These are phyloP conservation scores for Bruguiera gymnorhiza DNA, from an alignment of 345 rosid genomes.

Conservation along the genomic window DNA sequence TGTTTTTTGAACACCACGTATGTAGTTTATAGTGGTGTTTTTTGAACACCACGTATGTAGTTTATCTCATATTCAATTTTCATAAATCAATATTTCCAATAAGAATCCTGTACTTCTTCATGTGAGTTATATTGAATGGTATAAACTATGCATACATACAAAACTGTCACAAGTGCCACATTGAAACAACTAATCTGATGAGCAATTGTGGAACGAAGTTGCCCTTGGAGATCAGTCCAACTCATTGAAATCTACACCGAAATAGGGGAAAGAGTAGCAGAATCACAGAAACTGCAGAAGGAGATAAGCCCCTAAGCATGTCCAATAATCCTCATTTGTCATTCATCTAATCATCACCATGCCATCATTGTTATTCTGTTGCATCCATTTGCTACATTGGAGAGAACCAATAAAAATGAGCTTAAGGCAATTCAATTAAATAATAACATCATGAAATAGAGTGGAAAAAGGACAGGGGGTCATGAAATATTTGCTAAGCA, in stretches of 20 bases:
- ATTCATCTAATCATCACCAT: neutral
- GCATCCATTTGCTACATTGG: conserved; percentile 14
- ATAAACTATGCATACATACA: too few species aligned
- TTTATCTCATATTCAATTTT: too few species aligned
- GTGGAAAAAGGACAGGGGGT: neutral
- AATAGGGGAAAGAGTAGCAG: neutral
- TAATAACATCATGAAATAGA: conserved; percentile 4
- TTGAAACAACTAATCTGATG: too few species aligned
- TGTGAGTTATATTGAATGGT: too few species aligned
- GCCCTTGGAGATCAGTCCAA: neutral
- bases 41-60: too few species aligned
- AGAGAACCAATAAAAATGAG: neutral
- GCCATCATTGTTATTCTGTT: neutral
- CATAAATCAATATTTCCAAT: too few species aligned
- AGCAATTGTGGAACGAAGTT: too few species aligned
- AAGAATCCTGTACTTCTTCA: too few species aligned
- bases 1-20: too few species aligned
- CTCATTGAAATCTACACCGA: neutral
- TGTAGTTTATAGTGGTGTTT: too few species aligned
- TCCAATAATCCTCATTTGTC: neutral
- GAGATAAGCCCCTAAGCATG: neutral
- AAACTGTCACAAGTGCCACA: too few species aligned
- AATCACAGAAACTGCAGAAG: neutral
- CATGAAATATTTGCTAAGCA: too few species aligned
- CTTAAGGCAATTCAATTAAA: neutral